Conservation (phyloP, 305 asterid genomes). For the Fraxinus sp. region DNA sequence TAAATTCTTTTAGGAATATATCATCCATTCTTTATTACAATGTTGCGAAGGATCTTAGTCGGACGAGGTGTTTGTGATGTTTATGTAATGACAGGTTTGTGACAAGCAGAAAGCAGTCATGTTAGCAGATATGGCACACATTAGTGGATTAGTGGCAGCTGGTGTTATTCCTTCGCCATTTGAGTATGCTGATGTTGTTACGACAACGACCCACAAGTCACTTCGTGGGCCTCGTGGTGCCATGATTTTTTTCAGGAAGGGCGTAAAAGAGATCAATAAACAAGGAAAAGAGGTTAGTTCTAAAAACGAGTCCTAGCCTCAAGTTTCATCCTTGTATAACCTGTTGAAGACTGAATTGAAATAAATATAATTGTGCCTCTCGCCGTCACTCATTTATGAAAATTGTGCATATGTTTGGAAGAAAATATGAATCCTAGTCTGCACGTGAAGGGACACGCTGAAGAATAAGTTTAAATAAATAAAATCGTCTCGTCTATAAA, state of each 20-base stretch:
- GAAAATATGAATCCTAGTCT: background rate
- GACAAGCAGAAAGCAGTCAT: constrained; percentile 81
- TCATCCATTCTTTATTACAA: background rate
- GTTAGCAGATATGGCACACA: constrained; percentile 88
- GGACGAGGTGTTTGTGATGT: background rate
- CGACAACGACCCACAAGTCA: constrained; percentile 90
- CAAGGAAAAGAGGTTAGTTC: constrained; percentile 74
- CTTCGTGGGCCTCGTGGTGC: constrained; percentile 96
- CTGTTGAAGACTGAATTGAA: background rate
- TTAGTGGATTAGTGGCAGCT: constrained; percentile 90
- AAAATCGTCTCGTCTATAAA: background rate
- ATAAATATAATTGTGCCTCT: background rate
- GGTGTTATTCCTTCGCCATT: constrained; percentile 82
- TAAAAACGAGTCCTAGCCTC: background rate
- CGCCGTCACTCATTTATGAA: background rate
- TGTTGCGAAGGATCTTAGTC: background rate
- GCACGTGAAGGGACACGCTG: background rate
- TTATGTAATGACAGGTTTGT: constrained; percentile 33
- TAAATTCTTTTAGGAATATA: background rate
- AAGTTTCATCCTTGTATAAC: background rate
- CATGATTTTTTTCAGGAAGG: constrained; percentile 88
- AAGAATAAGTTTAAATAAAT: background rate
- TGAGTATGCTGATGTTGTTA: constrained; percentile 81
- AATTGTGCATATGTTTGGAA: background rate
- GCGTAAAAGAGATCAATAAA: constrained; percentile 80